phyloP scores from a whole-genome alignment of 345 rosid genomes.

The Arabidopsis arenosa region DNA sequence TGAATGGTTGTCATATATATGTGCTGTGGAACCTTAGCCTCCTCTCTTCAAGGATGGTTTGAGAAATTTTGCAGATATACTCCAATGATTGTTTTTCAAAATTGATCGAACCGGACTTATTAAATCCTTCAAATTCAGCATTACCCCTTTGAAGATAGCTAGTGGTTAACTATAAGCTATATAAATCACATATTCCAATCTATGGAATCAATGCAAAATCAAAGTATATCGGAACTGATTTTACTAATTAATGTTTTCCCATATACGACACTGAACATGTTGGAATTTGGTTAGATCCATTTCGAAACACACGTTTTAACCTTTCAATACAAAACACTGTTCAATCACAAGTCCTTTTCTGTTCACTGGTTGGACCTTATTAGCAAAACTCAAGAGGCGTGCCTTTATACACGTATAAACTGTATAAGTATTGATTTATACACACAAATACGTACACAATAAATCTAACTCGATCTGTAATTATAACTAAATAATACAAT shows the following conservation, averaged over 20 bases:
- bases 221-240: neutral
- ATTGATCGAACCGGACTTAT: neutral
- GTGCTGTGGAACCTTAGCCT: neutral
- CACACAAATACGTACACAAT: neutral
- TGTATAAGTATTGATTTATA: neutral
- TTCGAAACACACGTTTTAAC: neutral
- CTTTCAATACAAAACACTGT: neutral
- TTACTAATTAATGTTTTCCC: neutral
- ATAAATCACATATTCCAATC: neutral
- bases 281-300: neutral
- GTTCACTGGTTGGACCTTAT: neutral
- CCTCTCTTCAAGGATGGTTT: neutral
- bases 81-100: no score
- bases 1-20: neutral
- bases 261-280: neutral
- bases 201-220: neutral
- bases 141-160: no score
- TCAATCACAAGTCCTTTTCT: neutral
- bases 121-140: no score
- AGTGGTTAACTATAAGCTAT: neutral
- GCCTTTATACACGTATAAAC: neutral
- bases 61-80: neutral
- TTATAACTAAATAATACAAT: neutral
- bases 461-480: neutral
- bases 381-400: slow-evolving; percentile 6